phyloP scores from a whole-genome alignment of 1,139 yeast genomes.

The Tardiomyces digboiensis region DNA sequence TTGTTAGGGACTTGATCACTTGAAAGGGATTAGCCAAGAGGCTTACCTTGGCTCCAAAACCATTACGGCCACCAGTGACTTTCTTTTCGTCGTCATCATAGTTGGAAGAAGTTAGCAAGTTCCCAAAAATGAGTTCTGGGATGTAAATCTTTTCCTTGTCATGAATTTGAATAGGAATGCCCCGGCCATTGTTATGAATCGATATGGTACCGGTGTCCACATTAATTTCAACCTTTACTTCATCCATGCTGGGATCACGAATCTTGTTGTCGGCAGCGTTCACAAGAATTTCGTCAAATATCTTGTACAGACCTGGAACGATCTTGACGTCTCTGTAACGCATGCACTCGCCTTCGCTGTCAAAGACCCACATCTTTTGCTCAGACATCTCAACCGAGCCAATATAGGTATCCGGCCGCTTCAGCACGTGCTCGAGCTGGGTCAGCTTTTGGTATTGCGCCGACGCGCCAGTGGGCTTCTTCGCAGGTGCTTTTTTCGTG shows the following conservation, averaged over 20 bases:
- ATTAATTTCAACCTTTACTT: conserved; percentile 70
- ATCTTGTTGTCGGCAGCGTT: conserved; percentile 99
- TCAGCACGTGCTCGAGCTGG: conserved; percentile 90
- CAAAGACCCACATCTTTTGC: conserved; percentile 79
- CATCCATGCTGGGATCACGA: conserved; percentile 86
- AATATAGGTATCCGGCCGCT: conserved; percentile 96
- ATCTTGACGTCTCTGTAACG: conserved; percentile 50
- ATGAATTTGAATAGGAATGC: conserved; percentile 94
- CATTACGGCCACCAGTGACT: conserved; percentile 98
- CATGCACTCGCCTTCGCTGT: conserved; percentile 65
- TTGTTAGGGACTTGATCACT: too few species aligned
- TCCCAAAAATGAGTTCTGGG: conserved; percentile 96
- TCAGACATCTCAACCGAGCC: conserved; percentile 87
- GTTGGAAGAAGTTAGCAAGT: conserved; percentile 87
- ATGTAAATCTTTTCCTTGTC: conserved; percentile 86
- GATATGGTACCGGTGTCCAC: conserved; percentile 65
- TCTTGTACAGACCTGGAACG: conserved; percentile 94
- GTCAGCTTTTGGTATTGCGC: conserved; percentile 89
- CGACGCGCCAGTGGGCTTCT: conserved; percentile 38
- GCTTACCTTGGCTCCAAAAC: conserved; percentile 80
- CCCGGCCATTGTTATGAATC: conserved; percentile 88
- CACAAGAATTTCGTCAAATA: conserved; percentile 94
- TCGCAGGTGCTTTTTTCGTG: too few species aligned
- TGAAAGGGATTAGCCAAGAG: background rate
- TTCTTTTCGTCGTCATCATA: conserved; percentile 94